Base-by-base conservation (phyloP, 148 eudicot genomes). In the Polygonum maritimum region DNA sequence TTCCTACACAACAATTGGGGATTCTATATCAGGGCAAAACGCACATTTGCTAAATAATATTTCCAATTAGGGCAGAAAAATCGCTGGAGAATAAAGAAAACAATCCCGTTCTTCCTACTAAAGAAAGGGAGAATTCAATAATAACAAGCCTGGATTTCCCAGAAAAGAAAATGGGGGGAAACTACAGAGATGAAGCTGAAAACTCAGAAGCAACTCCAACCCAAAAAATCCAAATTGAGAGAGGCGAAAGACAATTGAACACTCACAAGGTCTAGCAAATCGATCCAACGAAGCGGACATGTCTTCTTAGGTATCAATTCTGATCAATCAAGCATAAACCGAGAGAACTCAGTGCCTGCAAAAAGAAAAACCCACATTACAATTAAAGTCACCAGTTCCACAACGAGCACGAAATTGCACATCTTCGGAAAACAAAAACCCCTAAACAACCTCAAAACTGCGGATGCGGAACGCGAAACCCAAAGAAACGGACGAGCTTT, bases 251-350 rank as follows among this genome's bases (percentile, higher is more conserved):
- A 18, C 2, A 72, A 72, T 41, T 3, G 40, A 41, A 45, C 2
- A 72, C 75, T 72, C 38, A 72, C 75, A 72, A 19, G 75, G 75
- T 45, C 51, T 72, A 21, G 75, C 75, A 31, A 72, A 19, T 72
- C 75, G 75, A 72, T 72, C 75, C 13, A 72, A 48, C 31, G 75
- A 48, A 1, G 35, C 52, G 7, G 75, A 45, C 75, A 72, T 72
- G 18, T 44, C 51, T 38, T 67, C 44, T 33, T 33, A 33, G 21
- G 47, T 44, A 44, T 44, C 9, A 31, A 15, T 15, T 14, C 44
- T 67, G 71, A 67, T 67, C 71, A 67, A 67, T 36, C 71, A 35
- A 72, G 54, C 36, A 45, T 45, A 52, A 52, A 67, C 35, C 75
- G 22, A n/a, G 52, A 3, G 8, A 44, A 72, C 7, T 26, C 16